Conservation (phyloP, 306 rosid genomes). For the Argentina anserina region DNA sequence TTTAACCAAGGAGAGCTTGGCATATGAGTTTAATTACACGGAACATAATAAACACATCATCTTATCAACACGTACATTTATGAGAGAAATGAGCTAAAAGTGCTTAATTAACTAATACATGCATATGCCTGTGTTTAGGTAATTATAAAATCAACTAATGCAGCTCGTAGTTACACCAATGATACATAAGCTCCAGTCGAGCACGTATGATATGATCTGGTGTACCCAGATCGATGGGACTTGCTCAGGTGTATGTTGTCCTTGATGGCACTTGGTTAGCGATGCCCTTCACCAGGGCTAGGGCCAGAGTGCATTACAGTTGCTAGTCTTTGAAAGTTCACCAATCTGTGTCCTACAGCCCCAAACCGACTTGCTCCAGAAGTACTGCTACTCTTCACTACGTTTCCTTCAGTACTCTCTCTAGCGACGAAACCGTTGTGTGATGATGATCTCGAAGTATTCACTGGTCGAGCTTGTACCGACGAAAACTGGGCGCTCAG, state of each 20-base stretch:
- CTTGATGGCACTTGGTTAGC: neutral
- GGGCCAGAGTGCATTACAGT: slow-evolving; percentile 41
- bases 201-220: neutral
- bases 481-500: slow-evolving; percentile 8
- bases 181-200: neutral
- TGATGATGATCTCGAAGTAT: neutral
- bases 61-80: neutral
- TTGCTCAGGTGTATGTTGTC: neutral
- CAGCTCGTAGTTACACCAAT: neutral
- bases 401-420: slow-evolving; percentile 19
- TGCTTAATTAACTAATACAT: neutral
- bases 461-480: slow-evolving; percentile 40
- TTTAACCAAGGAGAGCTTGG: too few relatives aligned
- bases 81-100: neutral
- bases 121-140: neutral
- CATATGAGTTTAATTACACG: too few relatives aligned
- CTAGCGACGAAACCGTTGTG: neutral
- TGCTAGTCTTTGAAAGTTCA: neutral
- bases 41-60: neutral
- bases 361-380: slow-evolving; percentile 31
- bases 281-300: slow-evolving; percentile 42
- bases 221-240: neutral
- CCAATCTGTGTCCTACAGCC: slow-evolving; percentile 20
- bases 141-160: neutral
- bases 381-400: slow-evolving; percentile 10